A percentile compares a stretch with the other conserved stretches of the same genome.
phyloP scores from a whole-genome alignment of 176 grass and related monocot species.

The Rhipidocladum racemiflorum region DNA sequence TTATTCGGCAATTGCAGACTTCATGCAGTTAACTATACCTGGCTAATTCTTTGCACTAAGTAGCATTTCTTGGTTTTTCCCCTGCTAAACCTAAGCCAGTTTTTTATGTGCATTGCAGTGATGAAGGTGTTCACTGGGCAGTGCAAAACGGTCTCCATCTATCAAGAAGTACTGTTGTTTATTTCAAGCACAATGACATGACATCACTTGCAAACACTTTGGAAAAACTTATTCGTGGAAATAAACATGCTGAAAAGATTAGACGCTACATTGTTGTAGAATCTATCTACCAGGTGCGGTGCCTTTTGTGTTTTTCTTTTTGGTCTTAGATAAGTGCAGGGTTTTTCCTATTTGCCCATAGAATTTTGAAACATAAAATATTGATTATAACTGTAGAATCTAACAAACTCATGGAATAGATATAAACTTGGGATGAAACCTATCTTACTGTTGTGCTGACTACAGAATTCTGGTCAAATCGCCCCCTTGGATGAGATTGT shows the following conservation, averaged over 20 bases:
- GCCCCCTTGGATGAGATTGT: conserved; percentile 89
- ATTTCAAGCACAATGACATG: conserved; percentile 99
- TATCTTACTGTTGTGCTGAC: conserved; percentile 1
- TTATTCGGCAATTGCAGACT: not conserved
- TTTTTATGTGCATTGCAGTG: conserved; percentile 52
- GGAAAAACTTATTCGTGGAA: conserved; percentile 75
- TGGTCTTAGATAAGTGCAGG: not conserved
- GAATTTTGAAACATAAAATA: conserved; percentile 21
- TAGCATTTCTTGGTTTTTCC: not conserved
- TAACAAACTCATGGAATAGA: conserved; percentile 18
- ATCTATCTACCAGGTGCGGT: conserved; percentile 86
- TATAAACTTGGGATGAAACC: conserved; percentile 19
- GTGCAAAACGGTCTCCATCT: conserved; percentile 91
- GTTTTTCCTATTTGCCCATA: conserved; percentile 17
- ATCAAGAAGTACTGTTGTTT: conserved; percentile 87
- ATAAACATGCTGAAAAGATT: conserved; percentile 75
- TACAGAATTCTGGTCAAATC: conserved; percentile 92
- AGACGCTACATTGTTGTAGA: conserved; percentile 98
- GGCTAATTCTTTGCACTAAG: conserved; percentile 7
- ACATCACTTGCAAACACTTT: conserved; percentile 72
- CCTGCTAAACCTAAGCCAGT: not conserved
- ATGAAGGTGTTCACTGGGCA: conserved; percentile 94
- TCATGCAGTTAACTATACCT: not conserved
- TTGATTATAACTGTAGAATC: not conserved
- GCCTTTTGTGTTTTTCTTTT: not conserved